These are phyloP conservation scores for Ceraceosorus bombacis DNA, from an alignment of 1,284 basidiomycete genomes.

Conservation along the genomic window DNA sequence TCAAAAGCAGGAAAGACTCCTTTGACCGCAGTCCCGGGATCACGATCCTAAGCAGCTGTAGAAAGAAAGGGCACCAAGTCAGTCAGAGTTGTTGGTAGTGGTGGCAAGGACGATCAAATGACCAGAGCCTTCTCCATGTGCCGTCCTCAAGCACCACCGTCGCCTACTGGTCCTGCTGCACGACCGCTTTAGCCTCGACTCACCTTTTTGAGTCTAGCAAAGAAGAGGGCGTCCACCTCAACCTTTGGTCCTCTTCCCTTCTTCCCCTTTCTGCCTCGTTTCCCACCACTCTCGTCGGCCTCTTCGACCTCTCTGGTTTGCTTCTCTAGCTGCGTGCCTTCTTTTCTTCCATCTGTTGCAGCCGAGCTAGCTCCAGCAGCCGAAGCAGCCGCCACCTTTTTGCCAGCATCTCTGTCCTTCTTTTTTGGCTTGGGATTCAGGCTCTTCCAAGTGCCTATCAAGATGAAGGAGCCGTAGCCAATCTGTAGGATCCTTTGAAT, in stretches of 20 bases:
- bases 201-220: slow-evolving; percentile 61
- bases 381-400: slow-evolving; percentile 12
- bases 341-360: slow-evolving; percentile 9
- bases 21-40: slow-evolving; percentile 77
- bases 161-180: not conserved
- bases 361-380: slow-evolving; percentile 10
- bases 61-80: not conserved
- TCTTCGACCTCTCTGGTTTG: slow-evolving; percentile 4
- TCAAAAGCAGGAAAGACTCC: slow-evolving; percentile 74
- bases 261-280: slow-evolving; percentile 21
- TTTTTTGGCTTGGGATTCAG: slow-evolving; percentile 29
- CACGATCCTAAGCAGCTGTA: slow-evolving; percentile 66
- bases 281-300: slow-evolving; percentile 23
- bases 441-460: slow-evolving; percentile 22
- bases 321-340: slow-evolving; percentile 2
- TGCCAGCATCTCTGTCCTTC: slow-evolving; percentile 8
- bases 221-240: slow-evolving; percentile 83
- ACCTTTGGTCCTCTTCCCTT: slow-evolving; percentile 35
- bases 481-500: slow-evolving; percentile 36
- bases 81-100: not conserved
- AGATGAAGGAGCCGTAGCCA: slow-evolving; percentile 31
- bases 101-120: not conserved
- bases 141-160: slow-evolving; percentile 27
- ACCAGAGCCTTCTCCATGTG: not conserved
- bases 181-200: not conserved